These are phyloP conservation scores for Gossypium bickii DNA, from an alignment of 345 rosid species.

Conservation along the genomic window DNA sequence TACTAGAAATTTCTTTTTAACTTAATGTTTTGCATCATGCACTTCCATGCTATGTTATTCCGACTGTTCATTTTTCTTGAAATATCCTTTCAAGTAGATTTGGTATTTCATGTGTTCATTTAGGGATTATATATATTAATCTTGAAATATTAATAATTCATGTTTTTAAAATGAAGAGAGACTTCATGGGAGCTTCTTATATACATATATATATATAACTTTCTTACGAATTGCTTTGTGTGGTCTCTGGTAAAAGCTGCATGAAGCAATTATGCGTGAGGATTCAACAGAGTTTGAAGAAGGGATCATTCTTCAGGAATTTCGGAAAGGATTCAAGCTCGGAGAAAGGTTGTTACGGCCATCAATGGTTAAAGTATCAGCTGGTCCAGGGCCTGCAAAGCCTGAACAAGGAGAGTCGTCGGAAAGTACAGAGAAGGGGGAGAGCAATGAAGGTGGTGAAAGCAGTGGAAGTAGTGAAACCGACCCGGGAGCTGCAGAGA, in stretches of 20 bases:
- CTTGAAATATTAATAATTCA: too few species aligned
- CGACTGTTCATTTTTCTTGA: background rate
- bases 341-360: slow-evolving; percentile 88
- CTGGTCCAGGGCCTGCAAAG: slow-evolving; percentile 88
- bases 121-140: too few species aligned
- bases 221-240: slow-evolving; percentile 5
- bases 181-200: background rate
- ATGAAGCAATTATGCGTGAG: slow-evolving; percentile 93
- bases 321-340: slow-evolving; percentile 74
- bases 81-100: background rate
- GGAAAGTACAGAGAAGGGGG: slow-evolving; percentile 26
- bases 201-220: background rate
- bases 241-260: slow-evolving; percentile 46
- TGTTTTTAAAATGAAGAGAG: too few species aligned
- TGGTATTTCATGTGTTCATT: too few species aligned
- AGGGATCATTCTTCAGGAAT: slow-evolving; percentile 76
- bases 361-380: slow-evolving; percentile 95
- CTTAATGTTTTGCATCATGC: background rate
- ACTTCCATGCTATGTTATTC: background rate
- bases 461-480: slow-evolving; percentile 20
- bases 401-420: slow-evolving; percentile 32
- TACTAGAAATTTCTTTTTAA: background rate
- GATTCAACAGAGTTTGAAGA: slow-evolving; percentile 77
- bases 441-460: slow-evolving; percentile 24
- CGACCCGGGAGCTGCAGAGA: slow-evolving; percentile 29